Evolutionary conservation across 2,329 filamentous ascomycete genomes (phyloP).

Genomic region (Mollisiaceae sp.): DNA sequence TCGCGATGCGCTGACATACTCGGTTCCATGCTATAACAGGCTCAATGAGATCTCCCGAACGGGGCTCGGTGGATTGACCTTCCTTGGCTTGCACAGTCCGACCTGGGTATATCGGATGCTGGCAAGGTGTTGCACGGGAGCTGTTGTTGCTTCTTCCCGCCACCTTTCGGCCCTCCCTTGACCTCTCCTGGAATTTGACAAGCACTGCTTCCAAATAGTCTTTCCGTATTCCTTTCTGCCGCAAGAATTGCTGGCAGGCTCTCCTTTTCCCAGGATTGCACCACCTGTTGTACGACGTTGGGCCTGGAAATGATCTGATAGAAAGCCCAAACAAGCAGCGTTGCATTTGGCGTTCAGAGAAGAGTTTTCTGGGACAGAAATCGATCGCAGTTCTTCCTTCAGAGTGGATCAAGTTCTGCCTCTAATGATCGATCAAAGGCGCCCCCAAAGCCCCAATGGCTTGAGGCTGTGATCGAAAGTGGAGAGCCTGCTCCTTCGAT

Average conservation of each 20-base stretch:
- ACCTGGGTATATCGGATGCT: conserved; percentile 9
- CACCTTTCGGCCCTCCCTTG: background rate
- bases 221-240: conserved; percentile 11
- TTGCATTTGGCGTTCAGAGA: conserved; percentile 1
- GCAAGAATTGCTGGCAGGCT: background rate
- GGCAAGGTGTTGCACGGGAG: conserved; percentile 4
- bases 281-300: conserved; percentile 30
- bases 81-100: background rate
- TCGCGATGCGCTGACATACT: conserved; percentile 14
- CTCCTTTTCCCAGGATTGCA: conserved; percentile 11
- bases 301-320: conserved; percentile 27
- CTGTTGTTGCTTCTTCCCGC: background rate
- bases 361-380: background rate
- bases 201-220: background rate
- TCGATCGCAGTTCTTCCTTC: background rate
- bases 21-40: conserved; percentile 15
- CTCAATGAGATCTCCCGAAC: conserved; percentile 2
- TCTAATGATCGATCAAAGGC: conserved; percentile 22
- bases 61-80: background rate
- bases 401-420: conserved; percentile 18
- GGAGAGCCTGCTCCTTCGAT: background rate
- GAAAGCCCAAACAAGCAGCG: conserved; percentile 14
- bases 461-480: conserved; percentile 9
- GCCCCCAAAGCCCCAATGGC: conserved; percentile 22
- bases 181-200: conserved; percentile 1